Evolutionary conservation across 768 basidiomycete species (phyloP).

Genomic region (Fibroporia radiculosa): DNA sequence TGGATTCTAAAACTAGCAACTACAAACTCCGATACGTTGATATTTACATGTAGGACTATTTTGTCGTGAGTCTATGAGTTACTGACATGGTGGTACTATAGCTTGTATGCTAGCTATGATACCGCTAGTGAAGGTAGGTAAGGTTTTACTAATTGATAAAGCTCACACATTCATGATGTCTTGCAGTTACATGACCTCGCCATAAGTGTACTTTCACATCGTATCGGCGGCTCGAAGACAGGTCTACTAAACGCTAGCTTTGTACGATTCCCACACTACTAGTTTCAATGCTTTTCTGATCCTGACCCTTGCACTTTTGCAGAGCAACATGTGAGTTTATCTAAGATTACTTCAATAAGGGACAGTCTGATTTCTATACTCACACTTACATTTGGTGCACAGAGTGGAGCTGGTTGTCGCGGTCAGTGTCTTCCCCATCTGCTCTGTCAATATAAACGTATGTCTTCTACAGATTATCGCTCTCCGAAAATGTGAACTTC

Average conservation of each 20-base stretch:
- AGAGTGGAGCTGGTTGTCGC: slow-evolving; percentile 61
- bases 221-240: slow-evolving; percentile 70
- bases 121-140: slow-evolving; percentile 63
- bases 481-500: slow-evolving; percentile 71
- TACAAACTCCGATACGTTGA: slow-evolving; percentile 40
- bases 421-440: slow-evolving; percentile 36
- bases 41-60: slow-evolving; percentile 50
- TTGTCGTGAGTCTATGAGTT: not conserved
- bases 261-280: slow-evolving; percentile 34
- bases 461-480: slow-evolving; percentile 55
- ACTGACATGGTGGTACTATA: slow-evolving; percentile 19
- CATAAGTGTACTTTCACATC: slow-evolving; percentile 62
- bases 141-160: not conserved
- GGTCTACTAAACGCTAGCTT: slow-evolving; percentile 78
- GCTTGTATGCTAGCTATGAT: slow-evolving; percentile 66
- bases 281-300: slow-evolving; percentile 24
- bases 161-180: not conserved
- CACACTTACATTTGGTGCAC: not conserved
- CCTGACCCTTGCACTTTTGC: slow-evolving; percentile 23
- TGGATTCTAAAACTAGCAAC: slow-evolving; percentile 47
- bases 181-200: slow-evolving; percentile 67
- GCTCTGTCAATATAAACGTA: not conserved
- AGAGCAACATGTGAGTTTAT: slow-evolving; percentile 61
- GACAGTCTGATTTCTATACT: not conserved
- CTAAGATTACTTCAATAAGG: not conserved